phyloP scores from a whole-genome alignment of 164 flowering plant genomes.

The Magnolia kwangsiensis region DNA sequence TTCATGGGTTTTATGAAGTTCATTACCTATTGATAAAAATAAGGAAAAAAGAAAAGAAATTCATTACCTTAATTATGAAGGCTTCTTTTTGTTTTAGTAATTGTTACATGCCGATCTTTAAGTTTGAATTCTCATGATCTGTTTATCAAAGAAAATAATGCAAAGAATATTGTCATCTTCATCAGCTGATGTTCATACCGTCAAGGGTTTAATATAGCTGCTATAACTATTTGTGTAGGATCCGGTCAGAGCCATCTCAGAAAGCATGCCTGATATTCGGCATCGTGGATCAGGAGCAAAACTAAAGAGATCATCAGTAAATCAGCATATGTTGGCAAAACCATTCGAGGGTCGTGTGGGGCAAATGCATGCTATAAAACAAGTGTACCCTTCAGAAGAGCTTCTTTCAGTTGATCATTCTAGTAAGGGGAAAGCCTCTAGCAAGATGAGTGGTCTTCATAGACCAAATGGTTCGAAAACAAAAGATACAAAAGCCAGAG shows the following conservation, averaged over 20 bases:
- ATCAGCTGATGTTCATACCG: not conserved
- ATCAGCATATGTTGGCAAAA: constrained; percentile 18
- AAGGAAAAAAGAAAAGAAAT: too few relatives aligned
- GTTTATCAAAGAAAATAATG: too few relatives aligned
- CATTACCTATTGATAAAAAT: too few relatives aligned
- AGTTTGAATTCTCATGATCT: too few relatives aligned
- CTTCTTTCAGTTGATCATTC: constrained; percentile 42
- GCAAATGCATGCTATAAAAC: constrained; percentile 22
- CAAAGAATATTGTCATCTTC: not conserved
- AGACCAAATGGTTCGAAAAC: constrained; percentile 1
- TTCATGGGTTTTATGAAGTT: too few relatives aligned
- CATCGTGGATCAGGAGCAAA: constrained; percentile 74
- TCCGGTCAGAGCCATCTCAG: constrained; percentile 25
- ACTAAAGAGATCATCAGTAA: constrained; percentile 59
- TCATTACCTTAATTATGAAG: too few relatives aligned
- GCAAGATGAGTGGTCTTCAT: constrained; percentile 15
- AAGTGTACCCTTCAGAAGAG: constrained; percentile 21
- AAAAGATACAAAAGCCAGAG: constrained; percentile 18
- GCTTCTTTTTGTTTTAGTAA: too few relatives aligned
- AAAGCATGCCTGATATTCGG: constrained; percentile 26
- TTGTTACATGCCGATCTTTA: too few relatives aligned
- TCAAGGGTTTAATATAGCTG: not conserved
- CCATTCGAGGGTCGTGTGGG: constrained; percentile 22
- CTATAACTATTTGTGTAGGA: constrained; percentile 35
- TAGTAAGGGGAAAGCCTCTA: constrained; percentile 22